phyloP scores from a whole-genome alignment of 1,284 basidiomycete species.

The Macrocystidia cucumis region DNA sequence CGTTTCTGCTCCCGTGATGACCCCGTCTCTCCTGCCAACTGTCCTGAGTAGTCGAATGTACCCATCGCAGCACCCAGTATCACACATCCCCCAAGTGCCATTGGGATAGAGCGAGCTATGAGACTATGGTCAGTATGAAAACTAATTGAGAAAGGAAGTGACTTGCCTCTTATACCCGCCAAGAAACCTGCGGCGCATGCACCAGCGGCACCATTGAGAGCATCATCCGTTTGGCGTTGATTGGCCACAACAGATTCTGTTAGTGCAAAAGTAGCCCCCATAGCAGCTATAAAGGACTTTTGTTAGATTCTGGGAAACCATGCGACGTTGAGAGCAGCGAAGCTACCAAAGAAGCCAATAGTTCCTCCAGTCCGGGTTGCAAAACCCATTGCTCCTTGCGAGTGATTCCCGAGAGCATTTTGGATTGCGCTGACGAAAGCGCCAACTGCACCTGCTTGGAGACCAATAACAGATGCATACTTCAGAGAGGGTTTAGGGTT shows the following conservation, averaged over 20 bases:
- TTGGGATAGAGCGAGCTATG: slow-evolving; percentile 79
- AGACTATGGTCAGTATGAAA: slow-evolving; percentile 8
- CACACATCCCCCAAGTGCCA: slow-evolving; percentile 77
- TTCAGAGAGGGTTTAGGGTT: slow-evolving; percentile 50
- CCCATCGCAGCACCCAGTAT: slow-evolving; percentile 79
- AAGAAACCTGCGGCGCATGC: slow-evolving; percentile 93
- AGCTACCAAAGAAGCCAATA: slow-evolving; percentile 77
- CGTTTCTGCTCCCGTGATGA: slow-evolving; percentile 51
- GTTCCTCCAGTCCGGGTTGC: slow-evolving; percentile 74
- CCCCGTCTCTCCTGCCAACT: slow-evolving; percentile 38
- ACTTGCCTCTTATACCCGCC: slow-evolving; percentile 76
- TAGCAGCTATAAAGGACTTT: slow-evolving; percentile 55
- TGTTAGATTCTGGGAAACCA: slow-evolving; percentile 5
- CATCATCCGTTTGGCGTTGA: slow-evolving; percentile 73
- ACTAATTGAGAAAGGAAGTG: slow-evolving; percentile 7
- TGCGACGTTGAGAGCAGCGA: slow-evolving; percentile 4
- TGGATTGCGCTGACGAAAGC: slow-evolving; percentile 76
- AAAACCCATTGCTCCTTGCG: slow-evolving; percentile 83
- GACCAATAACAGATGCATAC: slow-evolving; percentile 54
- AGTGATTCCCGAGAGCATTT: slow-evolving; percentile 78
- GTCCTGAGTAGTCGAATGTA: slow-evolving; percentile 78
- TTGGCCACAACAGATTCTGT: slow-evolving; percentile 82
- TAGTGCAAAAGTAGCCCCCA: slow-evolving; percentile 84
- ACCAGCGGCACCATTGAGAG: slow-evolving; percentile 79
- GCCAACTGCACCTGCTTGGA: slow-evolving; percentile 70